Evolutionary conservation across 768 basidiomycete species (phyloP).

Genomic region (Tulasnella sp.): DNA sequence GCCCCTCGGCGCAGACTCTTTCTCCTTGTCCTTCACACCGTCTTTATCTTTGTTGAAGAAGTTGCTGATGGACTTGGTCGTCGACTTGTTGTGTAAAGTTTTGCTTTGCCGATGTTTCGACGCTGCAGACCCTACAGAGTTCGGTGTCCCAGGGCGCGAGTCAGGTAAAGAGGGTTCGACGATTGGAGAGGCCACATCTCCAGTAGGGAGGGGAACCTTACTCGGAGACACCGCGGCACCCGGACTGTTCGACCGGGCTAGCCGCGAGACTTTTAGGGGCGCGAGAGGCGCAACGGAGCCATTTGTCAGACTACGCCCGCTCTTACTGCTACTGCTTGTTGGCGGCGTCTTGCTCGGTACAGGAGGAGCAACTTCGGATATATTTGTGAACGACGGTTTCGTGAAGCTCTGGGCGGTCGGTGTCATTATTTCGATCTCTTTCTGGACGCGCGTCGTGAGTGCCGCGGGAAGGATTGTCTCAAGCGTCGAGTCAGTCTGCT

Average conservation of each 20-base stretch:
- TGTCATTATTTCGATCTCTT: too few relatives aligned
- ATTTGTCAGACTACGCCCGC: not conserved
- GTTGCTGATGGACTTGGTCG: not conserved
- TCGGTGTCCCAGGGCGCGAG: not conserved
- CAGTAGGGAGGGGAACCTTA: not conserved
- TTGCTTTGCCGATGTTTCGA: not conserved
- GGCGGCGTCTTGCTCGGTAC: not conserved
- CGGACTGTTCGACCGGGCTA: not conserved
- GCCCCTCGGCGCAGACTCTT: not conserved
- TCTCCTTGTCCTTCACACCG: slow-evolving; percentile 9
- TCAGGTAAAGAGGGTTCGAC: not conserved
- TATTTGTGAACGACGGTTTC: not conserved
- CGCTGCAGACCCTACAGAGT: not conserved
- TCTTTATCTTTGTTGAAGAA: not conserved
- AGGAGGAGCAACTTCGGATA: not conserved
- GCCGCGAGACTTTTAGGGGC: not conserved
- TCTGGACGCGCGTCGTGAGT: too few relatives aligned
- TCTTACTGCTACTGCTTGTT: not conserved
- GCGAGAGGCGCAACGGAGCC: not conserved
- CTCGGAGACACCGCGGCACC: not conserved
- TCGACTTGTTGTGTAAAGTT: slow-evolving; percentile 4
- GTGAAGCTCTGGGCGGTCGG: too few relatives aligned
- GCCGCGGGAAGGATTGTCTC: too few relatives aligned
- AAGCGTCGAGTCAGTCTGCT: too few relatives aligned
- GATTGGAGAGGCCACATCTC: not conserved